These are phyloP conservation scores for Panicum hallii DNA, from an alignment of 202 grass and related monocot genomes.

Conservation along the genomic window DNA sequence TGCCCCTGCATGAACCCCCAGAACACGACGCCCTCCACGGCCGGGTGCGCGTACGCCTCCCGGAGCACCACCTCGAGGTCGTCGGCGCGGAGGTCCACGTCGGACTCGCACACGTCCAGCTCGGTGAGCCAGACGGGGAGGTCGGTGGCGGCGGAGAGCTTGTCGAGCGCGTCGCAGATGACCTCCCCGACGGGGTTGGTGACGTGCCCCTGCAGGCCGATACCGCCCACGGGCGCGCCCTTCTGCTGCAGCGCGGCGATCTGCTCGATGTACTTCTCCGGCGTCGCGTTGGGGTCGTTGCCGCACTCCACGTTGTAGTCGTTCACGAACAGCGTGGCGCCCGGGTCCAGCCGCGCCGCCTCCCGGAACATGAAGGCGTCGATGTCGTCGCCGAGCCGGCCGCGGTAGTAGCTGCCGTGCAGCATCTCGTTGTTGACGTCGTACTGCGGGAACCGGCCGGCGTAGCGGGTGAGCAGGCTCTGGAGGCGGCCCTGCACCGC, in stretches of 20 bases:
- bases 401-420: slow-evolving; percentile 64
- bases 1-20: slow-evolving; percentile 74
- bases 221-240: slow-evolving; percentile 64
- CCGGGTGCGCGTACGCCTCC: slow-evolving; percentile 79
- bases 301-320: slow-evolving; percentile 76
- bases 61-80: slow-evolving; percentile 77
- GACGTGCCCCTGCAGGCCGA: slow-evolving; percentile 69
- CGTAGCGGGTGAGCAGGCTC: slow-evolving; percentile 69
- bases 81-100: slow-evolving; percentile 66
- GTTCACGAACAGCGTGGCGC: slow-evolving; percentile 73
- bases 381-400: slow-evolving; percentile 65
- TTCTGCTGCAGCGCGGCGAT: slow-evolving; percentile 58
- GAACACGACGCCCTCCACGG: slow-evolving; percentile 65
- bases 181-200: slow-evolving; percentile 62
- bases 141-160: slow-evolving; percentile 56
- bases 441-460: slow-evolving; percentile 68
- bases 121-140: slow-evolving; percentile 77
- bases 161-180: slow-evolving; percentile 63
- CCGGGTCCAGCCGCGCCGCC: slow-evolving; percentile 52
- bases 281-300: slow-evolving; percentile 57
- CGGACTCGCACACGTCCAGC: slow-evolving; percentile 57
- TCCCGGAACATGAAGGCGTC: slow-evolving; percentile 67
- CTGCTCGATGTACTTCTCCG: slow-evolving; percentile 72
- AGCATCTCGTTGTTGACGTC: slow-evolving; percentile 94
- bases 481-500: slow-evolving; percentile 58